Conservation (phyloP, 1,284 basidiomycete species). For the Leucoagaricus sp. region DNA sequence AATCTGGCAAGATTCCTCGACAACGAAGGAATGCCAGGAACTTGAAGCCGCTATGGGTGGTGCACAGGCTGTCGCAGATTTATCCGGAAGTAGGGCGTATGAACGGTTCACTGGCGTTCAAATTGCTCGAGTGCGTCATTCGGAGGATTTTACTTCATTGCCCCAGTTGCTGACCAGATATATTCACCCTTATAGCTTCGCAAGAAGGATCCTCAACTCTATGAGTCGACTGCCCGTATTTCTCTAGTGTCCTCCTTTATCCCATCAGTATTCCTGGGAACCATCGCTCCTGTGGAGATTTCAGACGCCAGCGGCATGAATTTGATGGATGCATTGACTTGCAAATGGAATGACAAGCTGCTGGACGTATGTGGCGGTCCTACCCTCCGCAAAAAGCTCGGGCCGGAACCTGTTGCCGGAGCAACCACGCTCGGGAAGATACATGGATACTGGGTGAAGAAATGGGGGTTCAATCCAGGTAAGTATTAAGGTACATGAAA, state of each 20-base stretch:
- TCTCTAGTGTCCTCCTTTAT: conserved; percentile 86
- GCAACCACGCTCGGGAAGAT: conserved; percentile 69
- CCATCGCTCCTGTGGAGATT: conserved; percentile 70
- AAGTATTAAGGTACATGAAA: conserved; percentile 16
- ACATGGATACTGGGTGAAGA: conserved; percentile 69
- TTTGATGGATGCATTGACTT: conserved; percentile 70
- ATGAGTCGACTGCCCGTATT: conserved; percentile 69
- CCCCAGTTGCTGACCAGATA: conserved; percentile 1
- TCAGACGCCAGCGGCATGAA: conserved; percentile 94
- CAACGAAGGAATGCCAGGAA: conserved; percentile 70
- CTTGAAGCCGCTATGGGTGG: conserved; percentile 74
- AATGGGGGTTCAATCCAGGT: conserved; percentile 78
- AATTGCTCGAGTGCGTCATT: conserved; percentile 65
- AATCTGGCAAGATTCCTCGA: conserved; percentile 94
- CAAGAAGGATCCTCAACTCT: conserved; percentile 58
- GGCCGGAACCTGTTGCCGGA: conserved; percentile 78
- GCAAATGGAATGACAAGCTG: conserved; percentile 68
- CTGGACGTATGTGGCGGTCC: conserved; percentile 65
- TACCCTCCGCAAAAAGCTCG: conserved; percentile 72
- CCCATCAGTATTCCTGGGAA: conserved; percentile 75
- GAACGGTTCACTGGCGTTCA: conserved; percentile 89
- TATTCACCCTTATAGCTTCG: conserved; percentile 47
- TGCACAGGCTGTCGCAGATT: conserved; percentile 66
- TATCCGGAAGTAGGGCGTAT: conserved; percentile 85
- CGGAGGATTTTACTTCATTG: conserved; percentile 4